These are phyloP conservation scores for Neurospora sp. DNA, from an alignment of 495 filamentous ascomycete species.

Conservation along the genomic window DNA sequence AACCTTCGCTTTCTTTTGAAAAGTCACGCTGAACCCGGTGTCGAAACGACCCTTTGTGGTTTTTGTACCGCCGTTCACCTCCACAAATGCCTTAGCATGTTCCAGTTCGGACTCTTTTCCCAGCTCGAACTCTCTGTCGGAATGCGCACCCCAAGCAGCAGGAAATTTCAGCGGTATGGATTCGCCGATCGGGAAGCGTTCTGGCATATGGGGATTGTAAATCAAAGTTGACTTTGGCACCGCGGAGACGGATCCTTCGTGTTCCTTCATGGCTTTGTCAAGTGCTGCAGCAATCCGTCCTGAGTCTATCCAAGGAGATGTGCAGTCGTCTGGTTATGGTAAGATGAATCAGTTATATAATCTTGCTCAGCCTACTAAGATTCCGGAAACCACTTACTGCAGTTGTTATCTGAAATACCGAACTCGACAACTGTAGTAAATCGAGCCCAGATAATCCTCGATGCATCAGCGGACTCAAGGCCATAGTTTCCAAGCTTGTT, in stretches of 20 bases:
- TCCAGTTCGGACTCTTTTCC: neutral
- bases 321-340: neutral
- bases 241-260: neutral
- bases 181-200: neutral
- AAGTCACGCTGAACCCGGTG: neutral
- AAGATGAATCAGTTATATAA: neutral
- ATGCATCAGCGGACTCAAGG: neutral
- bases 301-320: neutral
- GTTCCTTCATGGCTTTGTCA: neutral
- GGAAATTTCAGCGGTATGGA: neutral
- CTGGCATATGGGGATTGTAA: neutral
- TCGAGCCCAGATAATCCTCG: neutral
- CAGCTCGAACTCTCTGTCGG: neutral
- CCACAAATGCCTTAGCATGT: neutral
- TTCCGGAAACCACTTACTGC: neutral
- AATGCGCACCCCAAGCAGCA: neutral
- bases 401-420: rapidly evolving
- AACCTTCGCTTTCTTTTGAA: neutral
- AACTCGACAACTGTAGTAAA: neutral
- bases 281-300: neutral
- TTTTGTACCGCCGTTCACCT: neutral
- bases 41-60: neutral
- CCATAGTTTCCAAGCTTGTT: neutral
- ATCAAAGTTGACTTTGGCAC: neutral
- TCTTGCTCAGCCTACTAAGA: neutral